Evolutionary conservation across 1,139 yeast species (phyloP), one percentile per base, ranked within the genome.

Genomic region (Chernovozyma sophiae-reginae): DNA sequence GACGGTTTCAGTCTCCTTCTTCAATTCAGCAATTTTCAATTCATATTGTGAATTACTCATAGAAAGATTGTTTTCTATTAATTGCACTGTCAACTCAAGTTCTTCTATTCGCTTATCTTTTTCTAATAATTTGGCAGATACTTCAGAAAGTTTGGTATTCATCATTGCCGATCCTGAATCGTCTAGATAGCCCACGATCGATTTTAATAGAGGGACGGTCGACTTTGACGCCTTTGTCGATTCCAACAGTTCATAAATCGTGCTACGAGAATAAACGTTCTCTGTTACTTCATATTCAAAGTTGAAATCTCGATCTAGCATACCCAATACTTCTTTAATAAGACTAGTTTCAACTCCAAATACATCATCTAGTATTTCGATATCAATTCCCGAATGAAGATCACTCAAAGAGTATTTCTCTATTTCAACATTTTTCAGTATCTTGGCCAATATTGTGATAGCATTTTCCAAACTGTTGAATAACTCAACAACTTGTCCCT

Each of bases 31-130:
- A 19, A 53, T 39, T 24, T 62, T 54, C 24, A 49, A 55, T n/a
- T 47, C 53, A 31, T 62, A 63, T 18, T 58, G 61, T 11, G 55
- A 52, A 39, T 59, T 58, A 13, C 62, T 50, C 12, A 68, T 58
- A 8, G 46, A 52, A 55, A 77, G 59, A 47, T 68, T 72, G 17
- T 63, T 61, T 43, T 68, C 72, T 31, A 72, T 49, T 12, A 70
- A 52, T 8, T 62, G 61, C 8, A 74, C 55, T 41, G 71, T 74
- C 41, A 73, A 60, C 26, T 65, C 62, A 13, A 64, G 49, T 24
- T 58, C 68, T n/a, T 54, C 55, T 16, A 74, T 55, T 14, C 51
- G 43, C 32, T 54, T 54, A 32, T 71, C 73, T 30, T 65, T 62
- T 17, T 58, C 63, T 13, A n/a, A 17, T 22, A 29, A 12, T 32